phyloP scores from a whole-genome alignment of 257 asterid species.

The Nemophila menziesii region DNA sequence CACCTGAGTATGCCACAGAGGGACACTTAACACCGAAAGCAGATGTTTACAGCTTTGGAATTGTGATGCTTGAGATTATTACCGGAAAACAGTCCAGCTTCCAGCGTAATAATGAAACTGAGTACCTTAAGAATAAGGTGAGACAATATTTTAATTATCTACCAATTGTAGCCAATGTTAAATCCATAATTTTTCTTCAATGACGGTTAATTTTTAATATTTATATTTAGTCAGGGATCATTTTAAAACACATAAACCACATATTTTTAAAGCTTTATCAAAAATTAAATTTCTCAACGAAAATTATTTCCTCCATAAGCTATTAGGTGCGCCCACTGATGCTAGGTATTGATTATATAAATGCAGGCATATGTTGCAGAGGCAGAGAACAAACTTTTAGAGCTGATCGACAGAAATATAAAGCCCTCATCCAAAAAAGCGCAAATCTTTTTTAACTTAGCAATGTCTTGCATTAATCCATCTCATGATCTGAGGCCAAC shows the following conservation, averaged over 20 bases:
- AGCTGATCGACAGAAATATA: slow-evolving; percentile 12
- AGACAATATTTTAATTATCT: neutral
- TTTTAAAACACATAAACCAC: too few relatives aligned
- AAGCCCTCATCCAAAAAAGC: slow-evolving; percentile 10
- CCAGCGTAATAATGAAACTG: slow-evolving; percentile 7
- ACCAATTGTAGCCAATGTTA: neutral
- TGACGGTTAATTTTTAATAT: too few relatives aligned
- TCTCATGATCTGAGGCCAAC: slow-evolving; percentile 12
- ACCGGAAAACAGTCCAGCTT: slow-evolving; percentile 10
- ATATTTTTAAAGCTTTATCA: too few relatives aligned
- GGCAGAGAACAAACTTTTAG: slow-evolving; percentile 4
- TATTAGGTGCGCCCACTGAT: too few relatives aligned
- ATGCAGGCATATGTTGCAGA: slow-evolving; percentile 10
- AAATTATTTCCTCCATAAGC: too few relatives aligned
- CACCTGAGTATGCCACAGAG: slow-evolving; percentile 12
- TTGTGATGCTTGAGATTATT: slow-evolving; percentile 15
- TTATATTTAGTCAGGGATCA: too few relatives aligned
- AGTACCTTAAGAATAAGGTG: slow-evolving; percentile 13
- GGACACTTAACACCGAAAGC: slow-evolving; percentile 12
- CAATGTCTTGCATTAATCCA: slow-evolving; percentile 14
- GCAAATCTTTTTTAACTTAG: slow-evolving; percentile 3
- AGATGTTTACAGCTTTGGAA: slow-evolving; percentile 18
- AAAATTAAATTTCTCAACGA: too few relatives aligned
- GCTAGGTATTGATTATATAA: neutral
- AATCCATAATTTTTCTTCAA: too few relatives aligned